Conservation (phyloP, 2,329 filamentous ascomycete species). For the Drechslerella stenobrocha region DNA sequence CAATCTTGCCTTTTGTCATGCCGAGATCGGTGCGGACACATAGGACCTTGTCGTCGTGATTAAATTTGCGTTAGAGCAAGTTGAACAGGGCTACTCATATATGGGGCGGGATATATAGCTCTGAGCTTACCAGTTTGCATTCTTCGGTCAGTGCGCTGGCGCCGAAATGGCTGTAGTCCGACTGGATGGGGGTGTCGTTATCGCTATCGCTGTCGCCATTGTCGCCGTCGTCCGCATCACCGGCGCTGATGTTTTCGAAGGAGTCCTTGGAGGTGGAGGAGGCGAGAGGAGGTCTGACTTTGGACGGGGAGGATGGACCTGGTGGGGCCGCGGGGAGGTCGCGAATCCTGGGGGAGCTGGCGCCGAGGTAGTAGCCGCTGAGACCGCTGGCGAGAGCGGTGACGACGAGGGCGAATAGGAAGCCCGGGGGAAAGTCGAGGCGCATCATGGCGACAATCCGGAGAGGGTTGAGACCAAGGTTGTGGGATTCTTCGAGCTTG, state of each 20-base stretch:
- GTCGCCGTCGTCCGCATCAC: conserved; percentile 38
- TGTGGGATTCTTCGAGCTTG: too few relatives aligned
- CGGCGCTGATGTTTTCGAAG: conserved; percentile 48
- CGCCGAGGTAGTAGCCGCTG: conserved; percentile 52
- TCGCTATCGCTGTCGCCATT: conserved; percentile 50
- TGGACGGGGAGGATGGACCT: conserved; percentile 3
- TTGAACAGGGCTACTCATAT: background rate
- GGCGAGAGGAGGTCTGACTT: conserved; percentile 16
- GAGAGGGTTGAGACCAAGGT: too few relatives aligned
- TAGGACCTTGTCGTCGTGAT: conserved; percentile 57
- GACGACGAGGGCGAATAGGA: conserved; percentile 48
- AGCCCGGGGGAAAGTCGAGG: conserved; percentile 37
- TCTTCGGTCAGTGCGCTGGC: conserved; percentile 48
- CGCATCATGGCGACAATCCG: conserved; percentile 19
- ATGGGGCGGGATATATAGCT: background rate
- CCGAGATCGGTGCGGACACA: conserved; percentile 91
- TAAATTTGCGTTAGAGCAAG: background rate
- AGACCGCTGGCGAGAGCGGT: conserved; percentile 51
- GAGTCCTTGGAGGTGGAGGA: conserved; percentile 32
- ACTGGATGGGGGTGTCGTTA: conserved; percentile 48
- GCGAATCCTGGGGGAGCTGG: conserved; percentile 45
- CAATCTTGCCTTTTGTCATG: conserved; percentile 99
- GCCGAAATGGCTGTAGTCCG: conserved; percentile 41
- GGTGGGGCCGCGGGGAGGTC: conserved; percentile 21
- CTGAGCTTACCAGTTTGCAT: conserved; percentile 51